Conservation (phyloP, 805 yeast species). For the Lachancea dasiensis region DNA sequence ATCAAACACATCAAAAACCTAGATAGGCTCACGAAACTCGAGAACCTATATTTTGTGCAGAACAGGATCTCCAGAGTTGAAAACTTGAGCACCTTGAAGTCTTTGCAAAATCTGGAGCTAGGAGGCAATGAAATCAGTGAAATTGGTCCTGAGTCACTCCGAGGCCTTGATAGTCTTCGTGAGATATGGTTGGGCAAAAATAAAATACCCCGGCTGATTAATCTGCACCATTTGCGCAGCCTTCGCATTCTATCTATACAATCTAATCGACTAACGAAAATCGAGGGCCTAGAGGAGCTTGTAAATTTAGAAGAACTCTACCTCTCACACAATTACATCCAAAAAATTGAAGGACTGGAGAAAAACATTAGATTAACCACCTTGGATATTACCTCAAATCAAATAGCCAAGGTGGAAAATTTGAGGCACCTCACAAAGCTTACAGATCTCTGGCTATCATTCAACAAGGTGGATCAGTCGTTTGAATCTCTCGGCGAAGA, state of each 20-base stretch:
- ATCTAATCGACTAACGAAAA: constrained; percentile 67
- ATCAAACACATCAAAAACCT: constrained; percentile 80
- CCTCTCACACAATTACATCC: constrained; percentile 76
- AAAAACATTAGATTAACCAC: constrained; percentile 59
- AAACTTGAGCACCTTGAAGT: constrained; percentile 50
- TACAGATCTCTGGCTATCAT: constrained; percentile 93
- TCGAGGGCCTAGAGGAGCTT: constrained; percentile 76
- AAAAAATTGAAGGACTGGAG: constrained; percentile 71
- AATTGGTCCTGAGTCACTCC: constrained; percentile 38
- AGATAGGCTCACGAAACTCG: constrained; percentile 53
- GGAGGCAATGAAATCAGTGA: constrained; percentile 77
- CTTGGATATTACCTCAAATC: constrained; percentile 77
- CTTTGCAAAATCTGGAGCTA: constrained; percentile 68
- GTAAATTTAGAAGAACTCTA: constrained; percentile 78
- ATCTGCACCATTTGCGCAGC: constrained; percentile 52
- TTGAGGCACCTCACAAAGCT: constrained; percentile 59
- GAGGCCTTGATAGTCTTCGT: constrained; percentile 48
- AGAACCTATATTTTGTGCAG: constrained; percentile 78
- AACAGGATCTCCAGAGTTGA: constrained; percentile 73
- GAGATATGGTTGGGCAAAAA: constrained; percentile 94
- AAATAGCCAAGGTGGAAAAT: constrained; percentile 54
- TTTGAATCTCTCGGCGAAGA: constrained; percentile 66
- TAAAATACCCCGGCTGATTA: constrained; percentile 57
- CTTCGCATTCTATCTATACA: constrained; percentile 81
- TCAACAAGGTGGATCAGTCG: constrained; percentile 54